phyloP scores from a whole-genome alignment of 257 asterid species.

The Cruciata laevipes region DNA sequence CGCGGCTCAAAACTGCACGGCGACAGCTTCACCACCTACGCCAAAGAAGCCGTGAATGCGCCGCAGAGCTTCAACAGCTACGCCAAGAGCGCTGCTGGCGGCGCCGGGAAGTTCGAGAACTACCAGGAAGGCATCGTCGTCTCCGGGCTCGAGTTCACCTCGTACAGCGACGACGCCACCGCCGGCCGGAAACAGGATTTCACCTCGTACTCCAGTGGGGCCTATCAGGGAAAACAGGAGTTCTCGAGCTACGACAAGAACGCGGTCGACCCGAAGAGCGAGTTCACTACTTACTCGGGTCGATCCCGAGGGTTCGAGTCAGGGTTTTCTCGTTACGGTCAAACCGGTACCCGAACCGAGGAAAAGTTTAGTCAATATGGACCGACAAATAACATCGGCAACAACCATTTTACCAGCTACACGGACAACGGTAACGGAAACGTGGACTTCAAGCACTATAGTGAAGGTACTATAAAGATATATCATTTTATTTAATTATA shows the following conservation, averaged over 20 bases:
- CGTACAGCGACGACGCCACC: slow-evolving; percentile 53
- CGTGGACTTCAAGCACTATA: slow-evolving; percentile 39
- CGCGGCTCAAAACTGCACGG: slow-evolving; percentile 50
- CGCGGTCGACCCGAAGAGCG: neutral
- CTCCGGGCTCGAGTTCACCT: slow-evolving; percentile 47
- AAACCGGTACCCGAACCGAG: slow-evolving; percentile 54
- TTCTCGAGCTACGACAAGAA: slow-evolving; percentile 49
- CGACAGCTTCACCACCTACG: slow-evolving; percentile 51
- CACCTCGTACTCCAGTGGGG: slow-evolving; percentile 29
- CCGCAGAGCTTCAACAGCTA: slow-evolving; percentile 70
- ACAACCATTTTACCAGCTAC: slow-evolving; percentile 48
- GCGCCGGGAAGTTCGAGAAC: slow-evolving; percentile 43
- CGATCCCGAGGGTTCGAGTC: neutral
- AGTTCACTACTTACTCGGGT: neutral
- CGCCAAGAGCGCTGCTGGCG: slow-evolving; percentile 53
- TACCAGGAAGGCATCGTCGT: slow-evolving; percentile 34
- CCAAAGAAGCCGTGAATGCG: slow-evolving; percentile 38
- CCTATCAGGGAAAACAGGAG: slow-evolving; percentile 53
- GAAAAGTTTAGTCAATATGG: slow-evolving; percentile 46
- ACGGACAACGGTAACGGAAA: slow-evolving; percentile 51
- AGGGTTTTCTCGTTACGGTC: slow-evolving; percentile 55
- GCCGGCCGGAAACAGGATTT: slow-evolving; percentile 45
- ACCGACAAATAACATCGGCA: slow-evolving; percentile 31
- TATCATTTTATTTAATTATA: too few species aligned
- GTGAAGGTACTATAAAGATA: slow-evolving; percentile 28